Conservation (phyloP, 2,329 filamentous ascomycete genomes). For the Xylariaceae sp. region DNA sequence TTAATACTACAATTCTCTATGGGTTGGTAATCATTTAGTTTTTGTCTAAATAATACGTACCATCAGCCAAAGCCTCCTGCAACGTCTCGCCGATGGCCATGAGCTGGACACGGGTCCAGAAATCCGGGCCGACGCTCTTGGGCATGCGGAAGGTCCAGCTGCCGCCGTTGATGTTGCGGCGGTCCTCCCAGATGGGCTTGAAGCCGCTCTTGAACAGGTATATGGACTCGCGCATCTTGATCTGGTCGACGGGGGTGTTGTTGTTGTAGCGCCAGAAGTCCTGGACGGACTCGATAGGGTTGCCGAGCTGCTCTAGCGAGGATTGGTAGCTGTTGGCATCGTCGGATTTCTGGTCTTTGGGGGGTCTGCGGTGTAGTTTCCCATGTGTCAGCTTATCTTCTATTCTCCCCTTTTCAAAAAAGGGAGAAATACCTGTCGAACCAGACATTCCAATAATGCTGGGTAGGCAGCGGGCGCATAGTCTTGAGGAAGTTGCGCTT, state of each 20-base stretch:
- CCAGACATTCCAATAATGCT: conserved; percentile 76
- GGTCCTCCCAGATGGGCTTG: conserved; percentile 77
- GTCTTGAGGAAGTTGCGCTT: conserved; percentile 80
- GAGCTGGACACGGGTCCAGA: conserved; percentile 78
- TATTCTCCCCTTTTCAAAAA: neutral
- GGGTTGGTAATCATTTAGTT: neutral
- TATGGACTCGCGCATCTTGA: conserved; percentile 73
- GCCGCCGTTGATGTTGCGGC: conserved; percentile 79
- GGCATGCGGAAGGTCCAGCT: conserved; percentile 90
- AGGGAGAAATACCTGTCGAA: conserved; percentile 61
- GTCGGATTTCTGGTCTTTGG: conserved; percentile 43
- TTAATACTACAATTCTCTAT: neutral
- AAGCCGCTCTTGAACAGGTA: conserved; percentile 79
- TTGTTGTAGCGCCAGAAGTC: conserved; percentile 83
- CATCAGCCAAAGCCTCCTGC: conserved; percentile 66
- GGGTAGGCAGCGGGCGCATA: conserved; percentile 68
- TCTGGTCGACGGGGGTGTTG: conserved; percentile 71
- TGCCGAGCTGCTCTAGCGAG: conserved; percentile 58
- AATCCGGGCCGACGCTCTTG: conserved; percentile 67
- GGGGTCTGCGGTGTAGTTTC: too few species aligned
- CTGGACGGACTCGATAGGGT: conserved; percentile 72
- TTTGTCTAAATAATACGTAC: conserved; percentile 43
- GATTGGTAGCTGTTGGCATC: conserved; percentile 46
- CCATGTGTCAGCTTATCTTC: too few species aligned
- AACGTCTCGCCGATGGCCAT: conserved; percentile 80